These are phyloP conservation scores for Artomyces pyxidatus DNA, from an alignment of 768 basidiomycete species.

Conservation along the genomic window DNA sequence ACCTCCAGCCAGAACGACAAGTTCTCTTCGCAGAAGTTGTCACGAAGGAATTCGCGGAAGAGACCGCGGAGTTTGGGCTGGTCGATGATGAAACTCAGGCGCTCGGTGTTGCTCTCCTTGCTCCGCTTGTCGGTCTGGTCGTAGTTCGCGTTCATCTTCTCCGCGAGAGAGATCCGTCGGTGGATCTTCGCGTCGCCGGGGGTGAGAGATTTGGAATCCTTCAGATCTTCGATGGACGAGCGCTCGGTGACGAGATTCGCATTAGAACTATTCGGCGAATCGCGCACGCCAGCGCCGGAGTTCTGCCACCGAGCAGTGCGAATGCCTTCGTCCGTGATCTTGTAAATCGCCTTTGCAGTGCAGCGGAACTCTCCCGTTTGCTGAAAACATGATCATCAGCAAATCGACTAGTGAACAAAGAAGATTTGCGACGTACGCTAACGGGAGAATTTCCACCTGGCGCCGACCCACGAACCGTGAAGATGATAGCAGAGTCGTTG, in stretches of 20 bases:
- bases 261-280: conserved; percentile 61
- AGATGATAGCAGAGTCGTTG: conserved; percentile 88
- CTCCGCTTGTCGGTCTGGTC: conserved; percentile 42
- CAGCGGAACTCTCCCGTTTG: conserved; percentile 95
- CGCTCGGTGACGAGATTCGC: conserved; percentile 47
- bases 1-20: conserved; percentile 96
- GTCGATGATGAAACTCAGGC: conserved; percentile 85
- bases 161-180: conserved; percentile 69
- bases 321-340: conserved; percentile 86
- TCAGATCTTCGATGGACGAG: conserved; percentile 52
- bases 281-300: conserved; percentile 28
- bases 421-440: conserved; percentile 46
- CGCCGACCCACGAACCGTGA: conserved; percentile 79
- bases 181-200: conserved; percentile 60
- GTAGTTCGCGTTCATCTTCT: conserved; percentile 54
- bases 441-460: conserved; percentile 70
- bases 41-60: conserved; percentile 90
- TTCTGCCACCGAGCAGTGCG: conserved; percentile 79
- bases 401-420: conserved; percentile 10
- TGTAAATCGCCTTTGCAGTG: conserved; percentile 92
- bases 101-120: conserved; percentile 90
- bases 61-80: conserved; percentile 81
- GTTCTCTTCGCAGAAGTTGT: conserved; percentile 98
- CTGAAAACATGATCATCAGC: conserved; percentile 30
- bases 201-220: conserved; percentile 21